Evolutionary conservation across 2,329 filamentous ascomycete genomes (phyloP), one percentile per base, ranked within the genome.

Genomic region (Sporothrix dimorphospora): DNA sequence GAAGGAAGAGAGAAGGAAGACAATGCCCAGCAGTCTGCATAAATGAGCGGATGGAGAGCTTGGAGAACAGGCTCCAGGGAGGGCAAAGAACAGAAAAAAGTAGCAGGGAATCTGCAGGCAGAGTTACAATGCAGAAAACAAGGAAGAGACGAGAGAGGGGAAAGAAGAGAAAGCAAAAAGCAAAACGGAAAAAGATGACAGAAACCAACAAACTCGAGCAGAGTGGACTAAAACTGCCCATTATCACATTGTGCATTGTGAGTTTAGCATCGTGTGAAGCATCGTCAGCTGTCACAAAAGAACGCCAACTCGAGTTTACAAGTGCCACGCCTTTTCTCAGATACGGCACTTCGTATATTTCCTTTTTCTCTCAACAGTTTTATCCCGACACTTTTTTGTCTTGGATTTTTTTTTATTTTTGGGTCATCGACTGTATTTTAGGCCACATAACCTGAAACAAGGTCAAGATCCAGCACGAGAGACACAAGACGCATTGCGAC

Each of bases 391-490:
- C 40, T 14, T 65, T 61, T 47, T 66, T 63, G 59, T 45, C 59
- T 45, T 27, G 6, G 14, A 12, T 38, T 34, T 45, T 34, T 40
- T 21, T 19, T 19, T 61, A 61, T 61, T 42, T 63, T 38, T 63
- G 57, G n/a, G 57, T 65, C 27, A 45, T 65, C 21, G 24, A 65
- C 59, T n/a, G 8, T 12, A 34, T 6, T 45, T 14, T 49, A 16
- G 27, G 3, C 4, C 61, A 47, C 63, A 47, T 9, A 67, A 67
- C 27, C 65, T 67, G 65, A 67, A 67, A 67, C 65, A 67, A 67
- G n/a, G 45, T n/a, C 45, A 51, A 38, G 27, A 51, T n/a, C 5
- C 24, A 57, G 19, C 59, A 42, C 59, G 59, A 65, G 34, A 4
- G 61, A 49, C 47, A n/a, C 40, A 47, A 42, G 38, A 45, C 42